A percentile compares a stretch with the other conserved stretches of the same genome.
Evolutionary conservation across 306 rosid species (phyloP).

Genomic region (Citrullus amarus): DNA sequence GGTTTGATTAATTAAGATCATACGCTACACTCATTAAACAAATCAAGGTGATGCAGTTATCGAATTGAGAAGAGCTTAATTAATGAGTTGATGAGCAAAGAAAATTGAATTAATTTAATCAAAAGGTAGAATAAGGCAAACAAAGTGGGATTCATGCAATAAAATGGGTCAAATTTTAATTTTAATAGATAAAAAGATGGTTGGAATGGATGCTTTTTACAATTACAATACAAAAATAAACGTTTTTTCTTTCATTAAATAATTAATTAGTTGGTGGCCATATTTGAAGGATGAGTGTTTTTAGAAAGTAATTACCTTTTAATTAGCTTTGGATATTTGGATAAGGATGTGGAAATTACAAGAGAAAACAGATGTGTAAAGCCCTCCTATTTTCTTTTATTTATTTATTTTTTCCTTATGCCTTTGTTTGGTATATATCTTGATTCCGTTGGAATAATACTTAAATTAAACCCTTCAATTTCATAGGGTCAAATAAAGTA

Average conservation of each 20-base stretch:
- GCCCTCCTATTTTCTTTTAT: background rate
- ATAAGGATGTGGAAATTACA: slow-evolving; percentile 6
- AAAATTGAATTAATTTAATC: background rate
- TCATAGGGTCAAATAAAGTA: background rate
- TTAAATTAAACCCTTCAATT: background rate
- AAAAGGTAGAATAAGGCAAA: background rate
- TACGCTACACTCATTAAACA: background rate
- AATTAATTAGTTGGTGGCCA: background rate
- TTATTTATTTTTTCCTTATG: background rate
- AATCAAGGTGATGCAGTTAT: background rate
- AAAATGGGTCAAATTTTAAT: background rate
- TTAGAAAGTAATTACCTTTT: background rate
- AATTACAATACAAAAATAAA: background rate
- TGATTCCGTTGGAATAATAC: background rate
- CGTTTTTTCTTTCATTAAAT: background rate
- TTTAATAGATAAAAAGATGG: background rate
- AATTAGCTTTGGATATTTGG: background rate
- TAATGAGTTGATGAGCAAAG: background rate
- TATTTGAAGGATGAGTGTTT: background rate
- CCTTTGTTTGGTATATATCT: background rate
- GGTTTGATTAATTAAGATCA: background rate
- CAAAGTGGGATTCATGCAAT: background rate
- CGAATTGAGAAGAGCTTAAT: background rate
- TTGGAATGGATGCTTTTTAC: background rate
- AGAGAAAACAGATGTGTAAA: background rate